A percentile compares a stretch with the other conserved stretches of the same genome.
phyloP scores from a whole-genome alignment of 495 filamentous ascomycete genomes.

The Lasiosphaeria hispida region DNA sequence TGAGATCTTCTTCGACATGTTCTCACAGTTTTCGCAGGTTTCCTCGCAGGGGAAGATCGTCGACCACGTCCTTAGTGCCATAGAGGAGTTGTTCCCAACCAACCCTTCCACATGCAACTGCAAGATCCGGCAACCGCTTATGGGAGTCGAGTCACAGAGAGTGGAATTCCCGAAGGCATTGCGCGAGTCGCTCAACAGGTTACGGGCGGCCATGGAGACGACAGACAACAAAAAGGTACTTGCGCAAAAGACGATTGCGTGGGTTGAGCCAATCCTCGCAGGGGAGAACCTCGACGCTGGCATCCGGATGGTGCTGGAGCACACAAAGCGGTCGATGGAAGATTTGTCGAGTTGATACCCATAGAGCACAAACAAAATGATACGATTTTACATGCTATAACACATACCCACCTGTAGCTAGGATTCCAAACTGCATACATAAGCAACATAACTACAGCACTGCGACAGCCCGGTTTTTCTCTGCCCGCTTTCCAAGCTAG shows the following conservation, averaged over 20 bases:
- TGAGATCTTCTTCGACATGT: constrained; percentile 76
- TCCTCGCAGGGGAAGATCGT: constrained; percentile 67
- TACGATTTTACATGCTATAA: constrained; percentile 3
- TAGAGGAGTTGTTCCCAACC: constrained; percentile 57
- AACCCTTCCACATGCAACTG: constrained; percentile 63
- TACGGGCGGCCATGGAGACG: constrained; percentile 48
- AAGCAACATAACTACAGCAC: neutral
- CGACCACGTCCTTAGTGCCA: constrained; percentile 66
- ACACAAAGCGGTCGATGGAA: constrained; percentile 46
- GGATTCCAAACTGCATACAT: neutral
- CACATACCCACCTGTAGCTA: neutral
- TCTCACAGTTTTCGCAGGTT: constrained; percentile 61
- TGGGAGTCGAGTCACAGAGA: constrained; percentile 61
- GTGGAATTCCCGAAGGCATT: constrained; percentile 72
- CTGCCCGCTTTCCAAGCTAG: no score
- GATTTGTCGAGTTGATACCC: constrained; percentile 24
- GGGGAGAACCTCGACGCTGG: constrained; percentile 61
- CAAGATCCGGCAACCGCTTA: constrained; percentile 65
- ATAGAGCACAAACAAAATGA: neutral
- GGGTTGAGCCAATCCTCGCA: constrained; percentile 57
- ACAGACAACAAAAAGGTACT: constrained; percentile 46
- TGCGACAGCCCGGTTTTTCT: neutral
- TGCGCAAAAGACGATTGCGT: constrained; percentile 54
- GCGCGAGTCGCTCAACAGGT: constrained; percentile 57
- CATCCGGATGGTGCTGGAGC: constrained; percentile 61